Base-by-base conservation (phyloP, 495 filamentous ascomycete species). In the Annulohypoxylon maeteangense region DNA sequence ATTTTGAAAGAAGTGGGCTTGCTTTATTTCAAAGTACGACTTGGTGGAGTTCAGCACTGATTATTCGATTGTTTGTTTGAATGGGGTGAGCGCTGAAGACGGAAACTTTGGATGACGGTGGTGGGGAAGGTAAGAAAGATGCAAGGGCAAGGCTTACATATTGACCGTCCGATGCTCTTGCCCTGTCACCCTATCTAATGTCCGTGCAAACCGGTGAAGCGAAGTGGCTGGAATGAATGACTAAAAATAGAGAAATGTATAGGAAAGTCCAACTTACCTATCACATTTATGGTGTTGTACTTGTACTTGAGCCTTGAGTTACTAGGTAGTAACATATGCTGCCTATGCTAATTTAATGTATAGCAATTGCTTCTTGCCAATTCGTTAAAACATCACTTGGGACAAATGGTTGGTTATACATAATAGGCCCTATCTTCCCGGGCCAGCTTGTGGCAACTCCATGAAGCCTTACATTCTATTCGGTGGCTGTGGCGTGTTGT, bases 101-200 rank as follows among this genome's bases (percentile, higher is more conserved):
- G 36, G 36, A 14, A 14, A 11, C 36, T 40, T 14, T 50, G 1
- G 45, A 23, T 50, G 45, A 50, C 23, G 45, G 23, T 25, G 7
- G 45, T 50, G 45, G 45, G 23, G 23, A 50, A 50, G 14, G 23
- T 23, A 50, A 22, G 45, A 18, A 50, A 50, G 45, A 50, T 50
- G 45, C 45, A 50, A 50, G 45, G 45, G 45, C 18, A 7, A 11
- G 38, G 38, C 38, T 42, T 42, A 42, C 38, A 42, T 25, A 22
- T 44, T 44, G 40, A 16, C 40, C 36, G 36, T 40, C 36, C 36
- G 12, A 0, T 11, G 11, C 36, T 12, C 14, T 44, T 44, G 1
- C 36, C 36, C 36, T 40, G 14, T 40, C 25, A 6, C 7, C 22
- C 45, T 48, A 48, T 48, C 22, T 48, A 53, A 25, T 25, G 48